Conservation (phyloP, 2,329 filamentous ascomycete genomes). For the Penicillium sp. region DNA sequence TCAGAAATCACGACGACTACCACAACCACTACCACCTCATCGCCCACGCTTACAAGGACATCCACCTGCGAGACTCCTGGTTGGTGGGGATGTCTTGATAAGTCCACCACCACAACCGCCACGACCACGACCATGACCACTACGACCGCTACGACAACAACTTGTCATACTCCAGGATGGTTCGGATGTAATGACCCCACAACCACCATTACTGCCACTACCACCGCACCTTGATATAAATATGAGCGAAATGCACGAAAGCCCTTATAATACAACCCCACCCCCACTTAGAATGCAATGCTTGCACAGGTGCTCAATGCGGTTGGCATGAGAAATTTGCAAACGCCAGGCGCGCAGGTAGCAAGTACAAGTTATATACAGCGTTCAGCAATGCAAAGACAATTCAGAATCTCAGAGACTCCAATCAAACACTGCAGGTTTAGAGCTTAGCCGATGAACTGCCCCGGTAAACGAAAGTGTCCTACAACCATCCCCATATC, state of each 20-base stretch:
- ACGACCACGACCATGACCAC: constrained; percentile 31
- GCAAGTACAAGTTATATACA: too few relatives aligned
- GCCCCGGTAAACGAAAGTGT: too few relatives aligned
- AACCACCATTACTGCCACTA: constrained; percentile 22
- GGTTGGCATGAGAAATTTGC: too few relatives aligned
- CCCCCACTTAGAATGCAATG: too few relatives aligned
- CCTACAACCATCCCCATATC: too few relatives aligned
- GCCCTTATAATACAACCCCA: too few relatives aligned
- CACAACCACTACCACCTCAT: constrained; percentile 60
- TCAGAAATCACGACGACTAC: constrained; percentile 73
- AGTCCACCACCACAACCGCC: constrained; percentile 42
- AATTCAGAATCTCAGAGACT: too few relatives aligned
- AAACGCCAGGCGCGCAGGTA: too few relatives aligned
- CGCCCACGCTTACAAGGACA: constrained; percentile 70
- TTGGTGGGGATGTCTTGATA: constrained; percentile 75
- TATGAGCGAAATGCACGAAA: not conserved
- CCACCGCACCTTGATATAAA: not conserved
- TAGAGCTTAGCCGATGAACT: too few relatives aligned
- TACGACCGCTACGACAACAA: constrained; percentile 34
- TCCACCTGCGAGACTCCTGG: constrained; percentile 88
- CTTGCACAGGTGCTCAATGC: too few relatives aligned
- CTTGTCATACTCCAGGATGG: constrained; percentile 42
- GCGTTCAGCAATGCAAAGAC: too few relatives aligned
- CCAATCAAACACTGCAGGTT: too few relatives aligned
- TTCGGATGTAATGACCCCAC: constrained; percentile 45